Evolutionary conservation across 2,329 filamentous ascomycete genomes (phyloP), one percentile per base, ranked within the genome.

Genomic region (Parastagonospora avenae): DNA sequence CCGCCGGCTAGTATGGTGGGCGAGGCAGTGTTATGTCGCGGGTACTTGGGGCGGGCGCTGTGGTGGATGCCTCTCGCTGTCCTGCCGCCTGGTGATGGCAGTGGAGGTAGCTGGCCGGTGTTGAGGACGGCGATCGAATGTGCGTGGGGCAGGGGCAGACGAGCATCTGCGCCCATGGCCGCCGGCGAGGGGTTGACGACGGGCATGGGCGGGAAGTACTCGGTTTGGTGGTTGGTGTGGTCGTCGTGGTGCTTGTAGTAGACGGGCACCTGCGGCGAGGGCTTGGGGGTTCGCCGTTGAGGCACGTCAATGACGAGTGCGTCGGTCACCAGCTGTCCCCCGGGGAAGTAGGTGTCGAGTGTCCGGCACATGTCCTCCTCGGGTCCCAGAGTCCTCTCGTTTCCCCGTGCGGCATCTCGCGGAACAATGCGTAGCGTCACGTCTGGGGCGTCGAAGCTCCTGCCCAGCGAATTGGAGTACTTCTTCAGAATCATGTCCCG

Each of bases 261-360:
- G 39, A 77, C 53, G 6, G 65, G 73, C 39, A 78, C 70, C 51
- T 87, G 82, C 2, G 92, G 92, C 8, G 92, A 96, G 9, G 90
- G 86, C 61, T 88, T 89, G 1, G 92, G 92, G 0, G 91, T 92
- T 52, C 88, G 84, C 46, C 86, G 85, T 31, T 81, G 77, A 12
- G 92, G 91, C 15, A 95, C 86, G 64, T 97, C 92, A 67, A 99
- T 96, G 58, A 97, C 71, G 54, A 99, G 81, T 7, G 94, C 94
- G 68, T 99, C 94, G 46, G 92, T 88, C 39, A 96, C 87, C 0
- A 81, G 85, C 76, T 97, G 94, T 7, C 93, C 93, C 38, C 89
- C 90, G 2, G 93, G 90, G 68, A 86, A 99, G 73, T 91, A 91
- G 14, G 84, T 79, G 67, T 97, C 92, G 42, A 99, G 77, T 1